phyloP scores from a whole-genome alignment of 495 filamentous ascomycete genomes.

The Xylaria telfairii region DNA sequence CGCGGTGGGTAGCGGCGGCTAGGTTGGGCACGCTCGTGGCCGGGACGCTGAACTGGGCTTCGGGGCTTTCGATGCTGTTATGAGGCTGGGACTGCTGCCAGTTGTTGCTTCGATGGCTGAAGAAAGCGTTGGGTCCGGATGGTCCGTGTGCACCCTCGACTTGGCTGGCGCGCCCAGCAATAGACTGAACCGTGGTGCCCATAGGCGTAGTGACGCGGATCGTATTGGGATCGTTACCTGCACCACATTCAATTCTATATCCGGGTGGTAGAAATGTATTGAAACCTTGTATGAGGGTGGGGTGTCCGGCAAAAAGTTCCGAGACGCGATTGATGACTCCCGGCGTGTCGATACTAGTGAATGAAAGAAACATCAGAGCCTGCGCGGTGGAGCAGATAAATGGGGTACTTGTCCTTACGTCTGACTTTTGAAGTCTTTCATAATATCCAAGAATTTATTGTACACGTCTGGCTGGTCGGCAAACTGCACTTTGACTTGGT shows the following conservation, averaged over 20 bases:
- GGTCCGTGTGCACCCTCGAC: slow-evolving; percentile 50
- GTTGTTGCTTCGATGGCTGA: slow-evolving; percentile 50
- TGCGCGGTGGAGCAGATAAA: slow-evolving; percentile 20
- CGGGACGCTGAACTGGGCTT: slow-evolving; percentile 59
- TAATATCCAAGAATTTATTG: slow-evolving; percentile 97
- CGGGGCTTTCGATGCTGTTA: slow-evolving; percentile 62
- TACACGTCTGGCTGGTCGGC: slow-evolving; percentile 97
- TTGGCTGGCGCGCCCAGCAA: slow-evolving; percentile 52
- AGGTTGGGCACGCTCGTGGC: slow-evolving; percentile 51
- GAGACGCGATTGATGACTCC: slow-evolving; percentile 98
- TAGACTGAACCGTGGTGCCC: slow-evolving; percentile 67
- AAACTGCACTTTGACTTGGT: slow-evolving; percentile 99
- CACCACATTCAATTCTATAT: slow-evolving; percentile 95
- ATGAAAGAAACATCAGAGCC: slow-evolving; percentile 14
- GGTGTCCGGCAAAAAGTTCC: slow-evolving; percentile 94
- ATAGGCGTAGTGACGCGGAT: slow-evolving; percentile 98
- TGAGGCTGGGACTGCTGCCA: slow-evolving; percentile 62
- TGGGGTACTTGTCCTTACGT: slow-evolving; percentile 62
- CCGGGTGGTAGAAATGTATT: slow-evolving; percentile 98
- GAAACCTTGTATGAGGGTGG: slow-evolving; percentile 96
- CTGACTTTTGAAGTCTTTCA: slow-evolving; percentile 99
- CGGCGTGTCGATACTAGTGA: slow-evolving; percentile 87
- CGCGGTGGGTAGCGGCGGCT: slow-evolving; percentile 52
- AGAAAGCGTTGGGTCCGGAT: slow-evolving; percentile 40
- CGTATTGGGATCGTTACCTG: slow-evolving; percentile 87